phyloP scores from a whole-genome alignment of 805 yeast genomes.

The Hanseniaspora meyeri region DNA sequence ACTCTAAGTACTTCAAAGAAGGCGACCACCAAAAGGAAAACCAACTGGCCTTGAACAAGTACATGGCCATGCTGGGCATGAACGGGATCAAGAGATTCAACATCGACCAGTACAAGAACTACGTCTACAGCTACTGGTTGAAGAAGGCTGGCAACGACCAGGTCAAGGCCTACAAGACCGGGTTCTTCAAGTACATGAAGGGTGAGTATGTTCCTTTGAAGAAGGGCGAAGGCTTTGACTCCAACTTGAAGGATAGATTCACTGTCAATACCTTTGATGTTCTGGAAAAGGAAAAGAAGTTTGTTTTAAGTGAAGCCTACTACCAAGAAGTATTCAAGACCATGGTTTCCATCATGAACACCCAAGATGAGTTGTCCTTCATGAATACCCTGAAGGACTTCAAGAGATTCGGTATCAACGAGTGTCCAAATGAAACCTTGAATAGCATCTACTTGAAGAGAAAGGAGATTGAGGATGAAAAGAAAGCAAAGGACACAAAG shows the following conservation, averaged over 20 bases:
- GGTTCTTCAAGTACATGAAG: conserved; percentile 48
- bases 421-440: conserved; percentile 30
- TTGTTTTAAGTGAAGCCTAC: conserved; percentile 45
- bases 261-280: conserved; percentile 28
- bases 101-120: conserved; percentile 56
- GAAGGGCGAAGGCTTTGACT: conserved; percentile 75
- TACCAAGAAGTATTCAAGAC: conserved; percentile 36
- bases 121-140: conserved; percentile 51
- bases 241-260: conserved; percentile 36
- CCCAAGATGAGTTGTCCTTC: conserved; percentile 29
- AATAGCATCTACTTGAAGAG: conserved; percentile 10
- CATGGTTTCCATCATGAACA: conserved; percentile 25
- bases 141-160: conserved; percentile 57
- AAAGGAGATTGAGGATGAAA: conserved; percentile 11
- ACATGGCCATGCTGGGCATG: conserved; percentile 70
- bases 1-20: conserved; percentile 24
- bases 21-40: conserved; percentile 27
- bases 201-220: conserved; percentile 49
- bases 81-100: conserved; percentile 77
- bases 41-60: conserved; percentile 17
- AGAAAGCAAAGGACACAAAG: no score
- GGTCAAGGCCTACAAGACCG: conserved; percentile 62
- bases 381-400: conserved; percentile 42
- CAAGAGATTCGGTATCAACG: conserved; percentile 54
- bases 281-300: conserved; percentile 33